A percentile compares a stretch with the other conserved stretches of the same genome.
These are phyloP conservation scores for Cryphonectria carpinicola DNA, from an alignment of 2,329 filamentous ascomycete genomes.

Conservation along the genomic window DNA sequence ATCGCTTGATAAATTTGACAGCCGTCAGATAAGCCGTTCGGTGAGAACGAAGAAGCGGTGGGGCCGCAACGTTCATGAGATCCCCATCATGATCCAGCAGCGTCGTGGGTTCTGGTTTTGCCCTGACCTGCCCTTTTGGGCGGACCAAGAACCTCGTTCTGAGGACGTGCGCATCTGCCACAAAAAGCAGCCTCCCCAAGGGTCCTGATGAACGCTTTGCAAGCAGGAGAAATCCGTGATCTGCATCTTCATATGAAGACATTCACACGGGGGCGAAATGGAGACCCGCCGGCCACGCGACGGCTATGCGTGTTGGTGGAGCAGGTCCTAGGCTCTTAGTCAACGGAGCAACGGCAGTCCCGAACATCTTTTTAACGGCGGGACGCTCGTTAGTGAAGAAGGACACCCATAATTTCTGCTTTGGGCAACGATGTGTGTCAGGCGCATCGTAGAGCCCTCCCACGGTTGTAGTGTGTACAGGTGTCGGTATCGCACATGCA, in stretches of 20 bases:
- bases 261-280: constrained; percentile 23
- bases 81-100: background rate
- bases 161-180: background rate
- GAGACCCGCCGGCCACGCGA: constrained; percentile 27
- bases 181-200: background rate
- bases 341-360: constrained; percentile 11
- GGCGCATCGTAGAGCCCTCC: background rate
- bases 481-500: background rate
- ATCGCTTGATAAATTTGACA: constrained; percentile 14
- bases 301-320: constrained; percentile 23
- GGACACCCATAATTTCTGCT: background rate
- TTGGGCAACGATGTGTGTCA: background rate
- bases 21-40: constrained; percentile 20
- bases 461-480: background rate
- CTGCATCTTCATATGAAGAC: constrained; percentile 8
- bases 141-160: background rate
- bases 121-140: background rate
- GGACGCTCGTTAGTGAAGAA: background rate
- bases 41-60: constrained; percentile 27
- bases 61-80: constrained; percentile 13
- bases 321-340: constrained; percentile 8
- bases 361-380: background rate
- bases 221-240: background rate
- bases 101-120: constrained; percentile 4
- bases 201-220: background rate